These are phyloP conservation scores for Neoboletus subvelutipes DNA, from an alignment of 768 basidiomycete genomes.

Conservation along the genomic window DNA sequence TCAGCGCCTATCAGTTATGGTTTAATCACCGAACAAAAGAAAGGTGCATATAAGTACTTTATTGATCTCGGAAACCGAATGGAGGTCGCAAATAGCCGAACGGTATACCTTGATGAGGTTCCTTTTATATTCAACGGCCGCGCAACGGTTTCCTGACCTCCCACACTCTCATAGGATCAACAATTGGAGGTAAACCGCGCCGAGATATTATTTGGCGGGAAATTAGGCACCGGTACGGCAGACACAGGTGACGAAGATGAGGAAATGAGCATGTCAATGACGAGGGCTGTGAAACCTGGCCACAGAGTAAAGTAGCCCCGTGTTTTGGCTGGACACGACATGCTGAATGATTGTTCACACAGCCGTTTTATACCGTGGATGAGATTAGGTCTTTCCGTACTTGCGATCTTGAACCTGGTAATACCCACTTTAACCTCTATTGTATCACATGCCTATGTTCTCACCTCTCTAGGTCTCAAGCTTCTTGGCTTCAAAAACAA, in stretches of 20 bases:
- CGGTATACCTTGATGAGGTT: constrained; percentile 75
- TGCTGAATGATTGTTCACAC: constrained; percentile 7
- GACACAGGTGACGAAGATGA: constrained; percentile 35
- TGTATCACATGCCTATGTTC: neutral
- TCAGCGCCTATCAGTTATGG: constrained; percentile 62
- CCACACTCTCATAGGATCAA: constrained; percentile 21
- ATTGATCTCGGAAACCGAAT: constrained; percentile 72
- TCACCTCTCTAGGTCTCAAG: constrained; percentile 60
- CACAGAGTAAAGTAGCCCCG: constrained; percentile 42
- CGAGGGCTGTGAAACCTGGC: constrained; percentile 48
- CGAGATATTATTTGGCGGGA: constrained; percentile 32
- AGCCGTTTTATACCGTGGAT: constrained; percentile 86
- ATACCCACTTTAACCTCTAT: constrained; percentile 11
- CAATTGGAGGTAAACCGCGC: constrained; percentile 29
- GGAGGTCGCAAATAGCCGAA: constrained; percentile 72
- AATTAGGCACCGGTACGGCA: constrained; percentile 37
- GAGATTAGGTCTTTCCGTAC: constrained; percentile 83
- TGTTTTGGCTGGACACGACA: neutral
- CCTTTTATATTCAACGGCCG: neutral
- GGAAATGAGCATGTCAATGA: constrained; percentile 38
- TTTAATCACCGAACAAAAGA: constrained; percentile 84
- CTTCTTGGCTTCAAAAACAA: constrained; percentile 90
- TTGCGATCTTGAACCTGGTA: constrained; percentile 74
- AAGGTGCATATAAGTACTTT: constrained; percentile 80
- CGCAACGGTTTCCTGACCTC: constrained; percentile 2